phyloP scores from a whole-genome alignment of 2,329 filamentous ascomycete species.

The Ascochyta lentis region DNA sequence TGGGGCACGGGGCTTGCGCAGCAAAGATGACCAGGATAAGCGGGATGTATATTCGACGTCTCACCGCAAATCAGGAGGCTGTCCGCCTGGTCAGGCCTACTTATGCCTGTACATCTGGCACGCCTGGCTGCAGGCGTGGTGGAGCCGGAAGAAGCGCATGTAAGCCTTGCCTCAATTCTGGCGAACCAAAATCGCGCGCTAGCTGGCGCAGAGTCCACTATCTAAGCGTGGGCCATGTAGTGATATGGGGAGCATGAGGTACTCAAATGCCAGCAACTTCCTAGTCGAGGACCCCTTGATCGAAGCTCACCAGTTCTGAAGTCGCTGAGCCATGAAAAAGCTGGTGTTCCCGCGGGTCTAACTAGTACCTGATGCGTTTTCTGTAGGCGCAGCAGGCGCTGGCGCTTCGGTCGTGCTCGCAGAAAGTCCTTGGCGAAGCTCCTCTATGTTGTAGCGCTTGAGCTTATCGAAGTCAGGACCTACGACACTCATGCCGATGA shows the following conservation, averaged over 20 bases:
- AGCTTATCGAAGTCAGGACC: slow-evolving; percentile 74
- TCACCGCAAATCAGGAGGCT: slow-evolving; percentile 1
- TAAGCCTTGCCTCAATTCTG: slow-evolving; percentile 26
- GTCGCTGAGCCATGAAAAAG: not conserved
- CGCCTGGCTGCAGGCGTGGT: slow-evolving; percentile 15
- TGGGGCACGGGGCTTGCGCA: slow-evolving; percentile 25
- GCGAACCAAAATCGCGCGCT: slow-evolving; percentile 30
- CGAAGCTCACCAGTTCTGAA: not conserved
- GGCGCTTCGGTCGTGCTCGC: slow-evolving; percentile 2
- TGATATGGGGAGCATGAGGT: not conserved
- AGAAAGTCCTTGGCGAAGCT: slow-evolving; percentile 66
- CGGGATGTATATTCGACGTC: slow-evolving; percentile 14
- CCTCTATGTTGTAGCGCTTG: slow-evolving; percentile 79
- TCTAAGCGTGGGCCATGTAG: not conserved
- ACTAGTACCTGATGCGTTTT: not conserved
- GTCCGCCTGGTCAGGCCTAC: not conserved
- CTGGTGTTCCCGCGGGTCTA: no score
- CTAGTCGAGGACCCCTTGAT: not conserved
- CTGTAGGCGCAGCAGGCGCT: not conserved
- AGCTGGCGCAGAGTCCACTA: slow-evolving; percentile 20
- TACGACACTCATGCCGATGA: slow-evolving; percentile 81
- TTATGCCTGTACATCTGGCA: slow-evolving; percentile 8
- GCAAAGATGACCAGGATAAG: slow-evolving; percentile 26
- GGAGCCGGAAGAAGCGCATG: slow-evolving; percentile 16
- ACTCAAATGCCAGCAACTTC: not conserved